Evolutionary conservation across 495 filamentous ascomycete genomes (phyloP).

Genomic region (Pyronema omphalodes): DNA sequence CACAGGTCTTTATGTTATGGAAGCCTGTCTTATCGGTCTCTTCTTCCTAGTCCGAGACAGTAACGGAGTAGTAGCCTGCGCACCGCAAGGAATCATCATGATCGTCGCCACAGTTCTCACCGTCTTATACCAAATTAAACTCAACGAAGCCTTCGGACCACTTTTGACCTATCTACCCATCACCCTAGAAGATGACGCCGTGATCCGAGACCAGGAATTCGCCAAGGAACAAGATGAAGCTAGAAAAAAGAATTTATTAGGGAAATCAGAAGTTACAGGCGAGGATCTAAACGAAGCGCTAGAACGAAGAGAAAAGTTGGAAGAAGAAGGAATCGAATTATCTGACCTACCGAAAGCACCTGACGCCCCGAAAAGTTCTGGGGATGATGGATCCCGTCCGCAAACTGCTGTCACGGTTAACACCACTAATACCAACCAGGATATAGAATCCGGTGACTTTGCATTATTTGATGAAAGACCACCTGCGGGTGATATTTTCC

Average conservation of each 20-base stretch:
- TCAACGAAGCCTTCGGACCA: constrained; percentile 74
- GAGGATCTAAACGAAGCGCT: constrained; percentile 30
- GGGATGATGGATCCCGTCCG: neutral
- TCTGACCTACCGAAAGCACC: neutral
- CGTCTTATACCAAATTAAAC: constrained; percentile 56
- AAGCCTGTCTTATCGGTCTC: constrained; percentile 71
- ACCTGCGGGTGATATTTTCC: constrained; percentile 36
- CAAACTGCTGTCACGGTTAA: neutral
- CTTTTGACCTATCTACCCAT: constrained; percentile 82
- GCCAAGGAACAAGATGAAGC: constrained; percentile 52
- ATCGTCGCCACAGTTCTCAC: constrained; percentile 54
- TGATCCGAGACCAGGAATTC: constrained; percentile 74
- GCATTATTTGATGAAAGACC: too few species aligned
- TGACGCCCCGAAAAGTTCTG: too few species aligned
- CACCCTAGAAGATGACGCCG: constrained; percentile 87
- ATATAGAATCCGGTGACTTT: too few species aligned
- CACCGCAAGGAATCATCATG: constrained; percentile 82
- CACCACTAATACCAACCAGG: neutral
- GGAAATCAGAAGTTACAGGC: constrained; percentile 34
- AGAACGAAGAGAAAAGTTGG: constrained; percentile 27
- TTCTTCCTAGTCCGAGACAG: constrained; percentile 69
- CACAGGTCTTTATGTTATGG: constrained; percentile 87
- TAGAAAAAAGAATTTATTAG: constrained; percentile 31
- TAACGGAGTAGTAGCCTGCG: constrained; percentile 39
- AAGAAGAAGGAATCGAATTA: constrained; percentile 10